Conservation (phyloP, 108 stramenopile genomes). For the Schizochytrium sp. region DNA sequence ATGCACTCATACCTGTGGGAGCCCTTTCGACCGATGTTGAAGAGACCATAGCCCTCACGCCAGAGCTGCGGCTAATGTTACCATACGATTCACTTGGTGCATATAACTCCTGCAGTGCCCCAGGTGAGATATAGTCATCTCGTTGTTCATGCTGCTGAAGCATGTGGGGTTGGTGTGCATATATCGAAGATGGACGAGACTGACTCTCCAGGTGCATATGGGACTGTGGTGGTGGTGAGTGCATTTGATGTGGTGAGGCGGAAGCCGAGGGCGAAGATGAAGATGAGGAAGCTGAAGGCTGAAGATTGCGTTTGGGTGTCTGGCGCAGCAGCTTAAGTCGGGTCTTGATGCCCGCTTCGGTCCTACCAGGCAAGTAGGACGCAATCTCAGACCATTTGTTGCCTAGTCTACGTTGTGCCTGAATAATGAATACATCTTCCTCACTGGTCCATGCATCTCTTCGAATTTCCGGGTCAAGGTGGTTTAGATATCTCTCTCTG, state of each 20-base stretch:
- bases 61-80: too few relatives aligned
- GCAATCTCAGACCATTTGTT: slow-evolving; percentile 68
- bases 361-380: slow-evolving; percentile 72
- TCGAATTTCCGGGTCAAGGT: slow-evolving; percentile 87
- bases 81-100: too few relatives aligned
- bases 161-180: too few relatives aligned
- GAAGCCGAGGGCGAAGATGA: neutral
- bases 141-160: too few relatives aligned
- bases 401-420: slow-evolving; percentile 70
- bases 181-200: too few relatives aligned
- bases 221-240: too few relatives aligned
- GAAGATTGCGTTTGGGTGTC: neutral
- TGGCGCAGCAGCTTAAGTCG: slow-evolving; percentile 56
- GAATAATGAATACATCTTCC: slow-evolving; percentile 82
- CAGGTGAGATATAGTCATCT: too few relatives aligned
- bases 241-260: neutral
- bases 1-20: too few relatives aligned
- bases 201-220: too few relatives aligned
- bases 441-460: slow-evolving; percentile 88
- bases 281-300: neutral
- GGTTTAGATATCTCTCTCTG: slow-evolving; percentile 80
- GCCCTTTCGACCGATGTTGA: too few relatives aligned
- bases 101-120: too few relatives aligned
- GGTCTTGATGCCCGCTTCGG: slow-evolving; percentile 79
- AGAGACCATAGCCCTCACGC: too few relatives aligned